phyloP scores from a whole-genome alignment of 139 green algal genomes.

The Chlorella sp. region DNA sequence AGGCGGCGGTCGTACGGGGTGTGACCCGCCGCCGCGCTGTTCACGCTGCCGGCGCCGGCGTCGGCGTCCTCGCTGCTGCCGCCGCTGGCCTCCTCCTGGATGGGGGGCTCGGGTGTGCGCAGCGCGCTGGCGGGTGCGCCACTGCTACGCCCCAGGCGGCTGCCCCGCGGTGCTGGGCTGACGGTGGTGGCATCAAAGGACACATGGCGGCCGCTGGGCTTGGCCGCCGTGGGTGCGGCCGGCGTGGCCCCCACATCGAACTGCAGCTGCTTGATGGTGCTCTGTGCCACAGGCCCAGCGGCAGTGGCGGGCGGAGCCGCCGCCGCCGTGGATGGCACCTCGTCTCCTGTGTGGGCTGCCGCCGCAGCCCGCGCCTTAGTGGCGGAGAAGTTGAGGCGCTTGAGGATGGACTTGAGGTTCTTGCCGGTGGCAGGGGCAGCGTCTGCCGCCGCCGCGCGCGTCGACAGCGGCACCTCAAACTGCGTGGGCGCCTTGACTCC shows the following conservation, averaged over 20 bases:
- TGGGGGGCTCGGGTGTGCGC: constrained; percentile 5
- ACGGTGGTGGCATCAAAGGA: constrained; percentile 30
- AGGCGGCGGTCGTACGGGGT: constrained; percentile 48
- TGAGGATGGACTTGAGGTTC: constrained; percentile 28
- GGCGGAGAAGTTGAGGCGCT: constrained; percentile 28
- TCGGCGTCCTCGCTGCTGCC: constrained; percentile 10
- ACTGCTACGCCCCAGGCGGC: background rate
- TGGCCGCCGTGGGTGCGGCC: background rate
- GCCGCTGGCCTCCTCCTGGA: constrained; percentile 29
- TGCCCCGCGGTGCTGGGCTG: constrained; percentile 2
- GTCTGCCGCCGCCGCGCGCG: background rate
- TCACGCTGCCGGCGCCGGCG: constrained; percentile 12
- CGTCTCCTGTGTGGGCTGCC: no score
- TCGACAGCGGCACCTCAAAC: constrained; percentile 11
- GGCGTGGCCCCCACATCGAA: constrained; percentile 35
- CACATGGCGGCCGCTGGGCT: constrained; percentile 8
- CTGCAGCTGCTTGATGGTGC: constrained; percentile 42
- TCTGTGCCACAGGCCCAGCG: background rate
- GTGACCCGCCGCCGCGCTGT: constrained; percentile 37
- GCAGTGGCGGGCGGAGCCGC: no score
- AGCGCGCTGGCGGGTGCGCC: background rate
- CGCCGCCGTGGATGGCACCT: no score
- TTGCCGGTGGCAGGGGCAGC: background rate
- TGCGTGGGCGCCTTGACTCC: background rate
- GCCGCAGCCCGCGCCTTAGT: background rate